These are phyloP conservation scores for Mortierella claussenii DNA, from an alignment of 192 early-diverging fungal species.

Conservation along the genomic window DNA sequence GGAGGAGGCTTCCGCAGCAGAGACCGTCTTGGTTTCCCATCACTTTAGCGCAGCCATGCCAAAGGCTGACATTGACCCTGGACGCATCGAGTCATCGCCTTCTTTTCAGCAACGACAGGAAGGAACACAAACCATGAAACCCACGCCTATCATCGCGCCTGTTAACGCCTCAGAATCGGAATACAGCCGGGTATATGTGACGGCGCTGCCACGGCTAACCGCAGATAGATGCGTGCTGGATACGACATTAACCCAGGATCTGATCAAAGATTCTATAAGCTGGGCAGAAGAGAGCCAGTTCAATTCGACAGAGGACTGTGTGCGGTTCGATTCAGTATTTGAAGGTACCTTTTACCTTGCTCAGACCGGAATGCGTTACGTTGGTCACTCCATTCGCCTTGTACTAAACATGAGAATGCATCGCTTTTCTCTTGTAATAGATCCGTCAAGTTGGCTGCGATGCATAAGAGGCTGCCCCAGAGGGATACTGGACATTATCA, in stretches of 20 bases:
- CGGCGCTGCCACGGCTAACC: constrained; percentile 64
- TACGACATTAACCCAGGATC: constrained; percentile 54
- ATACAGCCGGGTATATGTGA: constrained; percentile 34
- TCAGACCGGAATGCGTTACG: no score
- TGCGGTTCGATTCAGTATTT: not conserved
- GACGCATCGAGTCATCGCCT: constrained; percentile 11
- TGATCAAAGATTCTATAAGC: constrained; percentile 48
- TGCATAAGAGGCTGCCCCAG: constrained; percentile 62
- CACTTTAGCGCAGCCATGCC: constrained; percentile 13
- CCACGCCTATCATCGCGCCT: not conserved
- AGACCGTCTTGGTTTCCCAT: constrained; percentile 25
- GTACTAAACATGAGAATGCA: no score
- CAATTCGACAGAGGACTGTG: not conserved
- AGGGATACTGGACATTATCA: constrained; percentile 73
- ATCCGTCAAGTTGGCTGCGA: no score
- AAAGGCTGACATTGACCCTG: not conserved
- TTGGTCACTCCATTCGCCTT: no score
- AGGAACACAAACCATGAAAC: not conserved
- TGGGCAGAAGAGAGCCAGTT: constrained; percentile 23
- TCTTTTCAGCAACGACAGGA: not conserved
- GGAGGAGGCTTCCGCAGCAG: no score
- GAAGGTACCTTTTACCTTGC: no score
- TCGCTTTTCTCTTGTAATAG: no score
- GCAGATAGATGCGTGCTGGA: constrained; percentile 71
- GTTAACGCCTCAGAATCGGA: constrained; percentile 10